Percentiles rank a stretch among this genome's conserved stretches.
phyloP scores from a whole-genome alignment of 2,329 filamentous ascomycete species.

The Trichophyton verrucosum region DNA sequence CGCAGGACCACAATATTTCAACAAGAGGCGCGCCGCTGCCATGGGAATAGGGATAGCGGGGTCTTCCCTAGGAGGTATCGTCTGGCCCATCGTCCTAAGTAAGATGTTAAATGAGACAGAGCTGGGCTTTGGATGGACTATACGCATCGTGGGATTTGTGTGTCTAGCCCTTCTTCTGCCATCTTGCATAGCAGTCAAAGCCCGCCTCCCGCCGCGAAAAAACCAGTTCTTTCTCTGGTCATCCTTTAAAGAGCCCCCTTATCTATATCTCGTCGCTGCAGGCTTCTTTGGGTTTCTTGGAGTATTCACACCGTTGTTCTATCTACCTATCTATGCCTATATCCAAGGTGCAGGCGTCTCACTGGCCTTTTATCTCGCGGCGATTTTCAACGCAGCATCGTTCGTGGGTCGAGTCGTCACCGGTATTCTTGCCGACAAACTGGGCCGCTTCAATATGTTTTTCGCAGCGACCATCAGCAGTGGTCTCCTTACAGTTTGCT shows the following conservation, averaged over 20 bases:
- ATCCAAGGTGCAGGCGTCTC: slow-evolving; percentile 46
- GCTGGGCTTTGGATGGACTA: slow-evolving; percentile 45
- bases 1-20: slow-evolving; percentile 15
- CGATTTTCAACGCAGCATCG: slow-evolving; percentile 54
- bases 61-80: slow-evolving; percentile 41
- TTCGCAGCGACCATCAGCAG: slow-evolving; percentile 32
- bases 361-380: slow-evolving; percentile 53
- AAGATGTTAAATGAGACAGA: slow-evolving; percentile 27
- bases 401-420: slow-evolving; percentile 47
- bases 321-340: slow-evolving; percentile 44
- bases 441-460: slow-evolving; percentile 40
- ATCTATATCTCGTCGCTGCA: slow-evolving; percentile 2
- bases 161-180: slow-evolving; percentile 47
- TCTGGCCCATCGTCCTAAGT: slow-evolving; percentile 41
- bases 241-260: slow-evolving; percentile 4
- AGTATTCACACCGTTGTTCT: slow-evolving; percentile 41
- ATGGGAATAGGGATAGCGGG: slow-evolving; percentile 50
- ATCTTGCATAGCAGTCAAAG: slow-evolving; percentile 37
- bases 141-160: slow-evolving; percentile 46
- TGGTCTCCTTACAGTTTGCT: slow-evolving; percentile 32
- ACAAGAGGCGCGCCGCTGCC: slow-evolving; percentile 41
- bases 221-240: slow-evolving; percentile 6
- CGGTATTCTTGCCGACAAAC: slow-evolving; percentile 42
- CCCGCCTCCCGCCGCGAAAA: slow-evolving; percentile 31
- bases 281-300: slow-evolving; percentile 32